Evolutionary conservation across 2,329 filamentous ascomycete genomes (phyloP).

Genomic region (Aspergillus eucalypticola): DNA sequence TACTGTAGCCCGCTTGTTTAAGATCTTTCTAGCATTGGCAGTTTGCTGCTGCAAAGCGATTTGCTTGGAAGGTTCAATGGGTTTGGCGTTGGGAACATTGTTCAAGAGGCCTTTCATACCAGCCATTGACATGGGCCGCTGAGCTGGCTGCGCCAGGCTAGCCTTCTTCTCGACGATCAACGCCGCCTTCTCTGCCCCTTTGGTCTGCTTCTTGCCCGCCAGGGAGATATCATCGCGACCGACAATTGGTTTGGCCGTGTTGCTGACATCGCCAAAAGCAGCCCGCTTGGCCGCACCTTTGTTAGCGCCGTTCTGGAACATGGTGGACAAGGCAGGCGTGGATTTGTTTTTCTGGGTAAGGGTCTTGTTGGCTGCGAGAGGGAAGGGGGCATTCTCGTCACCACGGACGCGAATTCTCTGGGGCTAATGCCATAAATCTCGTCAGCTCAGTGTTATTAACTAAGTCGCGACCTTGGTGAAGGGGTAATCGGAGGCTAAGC

Average conservation of each 20-base stretch:
- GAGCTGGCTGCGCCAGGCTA: constrained; percentile 59
- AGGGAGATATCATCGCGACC: constrained; percentile 60
- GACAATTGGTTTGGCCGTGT: constrained; percentile 51
- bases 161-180: constrained; percentile 45
- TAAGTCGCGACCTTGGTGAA: background rate
- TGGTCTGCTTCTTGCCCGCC: constrained; percentile 47
- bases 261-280: constrained; percentile 81
- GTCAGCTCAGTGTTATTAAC: constrained; percentile 15
- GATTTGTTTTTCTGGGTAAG: constrained; percentile 84
- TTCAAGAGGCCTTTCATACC: constrained; percentile 42
- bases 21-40: constrained; percentile 48
- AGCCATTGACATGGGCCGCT: constrained; percentile 54
- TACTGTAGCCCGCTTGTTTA: constrained; percentile 56
- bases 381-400: constrained; percentile 68
- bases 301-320: constrained; percentile 56
- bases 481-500: background rate
- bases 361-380: constrained; percentile 55
- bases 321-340: constrained; percentile 60
- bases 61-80: constrained; percentile 36
- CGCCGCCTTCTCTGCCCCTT: constrained; percentile 32
- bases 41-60: constrained; percentile 31
- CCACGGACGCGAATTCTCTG: constrained; percentile 65
- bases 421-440: constrained; percentile 55
- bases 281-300: constrained; percentile 72
- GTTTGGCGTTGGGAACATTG: constrained; percentile 34